Percentiles rank a stretch among this genome's conserved stretches.
Evolutionary conservation across 2,329 filamentous ascomycete species (phyloP).

Genomic region (Pezicula rhizophila): DNA sequence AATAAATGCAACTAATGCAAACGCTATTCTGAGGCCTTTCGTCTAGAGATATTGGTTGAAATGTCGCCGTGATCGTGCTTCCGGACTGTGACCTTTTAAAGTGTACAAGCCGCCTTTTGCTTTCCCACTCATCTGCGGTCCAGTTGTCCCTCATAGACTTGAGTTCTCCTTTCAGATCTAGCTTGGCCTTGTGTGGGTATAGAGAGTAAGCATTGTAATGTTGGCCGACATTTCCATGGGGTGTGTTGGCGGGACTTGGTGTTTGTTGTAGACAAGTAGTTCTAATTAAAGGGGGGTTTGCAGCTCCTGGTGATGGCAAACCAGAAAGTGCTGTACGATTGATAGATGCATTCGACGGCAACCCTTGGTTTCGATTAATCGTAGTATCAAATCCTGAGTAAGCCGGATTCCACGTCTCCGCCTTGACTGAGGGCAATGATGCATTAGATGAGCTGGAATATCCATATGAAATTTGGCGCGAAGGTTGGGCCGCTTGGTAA

Average conservation of each 20-base stretch:
- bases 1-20: constrained; percentile 96
- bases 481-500: constrained; percentile 28
- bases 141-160: constrained; percentile 78
- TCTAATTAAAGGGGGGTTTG: constrained; percentile 57
- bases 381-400: constrained; percentile 37
- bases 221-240: constrained; percentile 28
- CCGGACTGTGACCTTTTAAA: constrained; percentile 80
- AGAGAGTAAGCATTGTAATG: constrained; percentile 49
- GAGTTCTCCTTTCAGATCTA: constrained; percentile 82
- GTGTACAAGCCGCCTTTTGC: constrained; percentile 77
- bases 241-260: constrained; percentile 38
- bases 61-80: constrained; percentile 74
- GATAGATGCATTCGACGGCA: constrained; percentile 27
- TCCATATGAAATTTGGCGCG: constrained; percentile 34
- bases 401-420: constrained; percentile 42
- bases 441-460: constrained; percentile 35
- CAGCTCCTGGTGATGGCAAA: constrained; percentile 18
- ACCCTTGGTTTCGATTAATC: constrained; percentile 35
- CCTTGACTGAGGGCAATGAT: constrained; percentile 36
- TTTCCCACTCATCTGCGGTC: constrained; percentile 74
- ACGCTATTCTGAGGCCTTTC: constrained; percentile 79
- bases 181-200: constrained; percentile 73
- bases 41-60: constrained; percentile 71
- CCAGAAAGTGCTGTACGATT: constrained; percentile 15
- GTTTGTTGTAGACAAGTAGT: constrained; percentile 60